phyloP scores from a whole-genome alignment of 495 filamentous ascomycete species.

The Oleoguttula mirabilis region DNA sequence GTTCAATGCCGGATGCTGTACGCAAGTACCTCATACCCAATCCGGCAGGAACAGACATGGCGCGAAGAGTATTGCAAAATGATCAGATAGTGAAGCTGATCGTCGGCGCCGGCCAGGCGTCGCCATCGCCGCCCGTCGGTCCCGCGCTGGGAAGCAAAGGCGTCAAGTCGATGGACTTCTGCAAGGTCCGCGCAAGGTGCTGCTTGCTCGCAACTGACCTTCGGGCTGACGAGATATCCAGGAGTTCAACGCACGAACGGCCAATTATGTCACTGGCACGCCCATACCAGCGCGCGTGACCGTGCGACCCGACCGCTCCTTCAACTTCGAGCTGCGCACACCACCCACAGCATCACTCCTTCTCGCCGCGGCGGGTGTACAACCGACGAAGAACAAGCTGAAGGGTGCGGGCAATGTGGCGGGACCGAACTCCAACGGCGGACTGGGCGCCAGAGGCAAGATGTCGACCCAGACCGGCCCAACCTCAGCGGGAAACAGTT shows the following conservation, averaged over 20 bases:
- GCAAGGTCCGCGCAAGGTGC: too few species aligned
- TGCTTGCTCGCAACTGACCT: too few species aligned
- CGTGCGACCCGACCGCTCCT: constrained; percentile 84
- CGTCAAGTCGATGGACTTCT: constrained; percentile 99
- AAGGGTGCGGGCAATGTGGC: constrained; percentile 52
- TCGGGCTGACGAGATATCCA: too few species aligned
- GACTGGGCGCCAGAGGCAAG: constrained; percentile 19
- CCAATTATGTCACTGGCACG: constrained; percentile 68
- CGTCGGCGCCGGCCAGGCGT: constrained; percentile 92
- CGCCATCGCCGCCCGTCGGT: constrained; percentile 92
- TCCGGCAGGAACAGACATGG: constrained; percentile 44
- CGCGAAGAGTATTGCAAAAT: constrained; percentile 53
- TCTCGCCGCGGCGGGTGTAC: constrained; percentile 66
- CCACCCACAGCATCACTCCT: constrained; percentile 83
- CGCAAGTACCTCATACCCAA: neutral
- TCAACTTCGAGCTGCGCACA: constrained; percentile 86
- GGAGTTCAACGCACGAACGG: constrained; percentile 96
- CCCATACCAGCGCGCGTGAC: constrained; percentile 85
- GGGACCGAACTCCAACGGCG: constrained; percentile 24
- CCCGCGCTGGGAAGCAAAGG: constrained; percentile 94
- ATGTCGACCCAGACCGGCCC: constrained; percentile 2
- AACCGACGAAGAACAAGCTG: constrained; percentile 62
- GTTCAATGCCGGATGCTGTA: neutral
- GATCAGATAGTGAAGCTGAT: constrained; percentile 96
- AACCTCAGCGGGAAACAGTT: constrained; percentile 43